A percentile compares a stretch with the other conserved stretches of the same genome.
Conservation (phyloP, 768 basidiomycete genomes). For the Psilocybe subaeruginosa region DNA sequence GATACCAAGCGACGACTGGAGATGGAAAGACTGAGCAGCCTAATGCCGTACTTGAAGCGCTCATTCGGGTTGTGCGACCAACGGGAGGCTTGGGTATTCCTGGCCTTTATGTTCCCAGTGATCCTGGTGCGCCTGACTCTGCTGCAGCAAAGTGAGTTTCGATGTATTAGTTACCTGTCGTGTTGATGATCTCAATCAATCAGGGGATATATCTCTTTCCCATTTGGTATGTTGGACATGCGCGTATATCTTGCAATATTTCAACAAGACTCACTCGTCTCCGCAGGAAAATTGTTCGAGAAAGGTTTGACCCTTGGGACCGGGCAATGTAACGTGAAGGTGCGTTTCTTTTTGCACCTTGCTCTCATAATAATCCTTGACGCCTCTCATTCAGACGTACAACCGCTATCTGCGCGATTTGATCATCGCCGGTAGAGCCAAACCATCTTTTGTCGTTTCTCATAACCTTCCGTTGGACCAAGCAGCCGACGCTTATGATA, state of each 20-base stretch:
- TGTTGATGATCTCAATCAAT: background rate
- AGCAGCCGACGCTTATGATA: constrained; percentile 51
- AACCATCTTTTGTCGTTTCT: constrained; percentile 57
- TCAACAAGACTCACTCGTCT: constrained; percentile 2
- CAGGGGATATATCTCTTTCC: constrained; percentile 55
- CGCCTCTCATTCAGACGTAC: constrained; percentile 37
- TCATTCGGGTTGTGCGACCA: constrained; percentile 54
- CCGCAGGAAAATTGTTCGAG: constrained; percentile 48
- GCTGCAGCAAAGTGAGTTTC: constrained; percentile 49
- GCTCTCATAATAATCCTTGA: background rate
- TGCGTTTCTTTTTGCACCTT: constrained; percentile 13
- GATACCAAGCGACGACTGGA: constrained; percentile 55
- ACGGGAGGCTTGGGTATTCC: constrained; percentile 63
- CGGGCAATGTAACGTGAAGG: constrained; percentile 61
- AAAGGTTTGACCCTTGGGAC: constrained; percentile 57
- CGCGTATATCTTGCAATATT: background rate
- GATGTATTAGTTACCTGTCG: background rate
- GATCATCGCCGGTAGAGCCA: constrained; percentile 55
- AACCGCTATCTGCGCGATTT: constrained; percentile 58
- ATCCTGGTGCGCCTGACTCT: constrained; percentile 58
- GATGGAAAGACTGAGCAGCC: constrained; percentile 62
- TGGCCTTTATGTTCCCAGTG: constrained; percentile 57
- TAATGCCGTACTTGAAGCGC: constrained; percentile 52
- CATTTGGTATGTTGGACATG: constrained; percentile 38
- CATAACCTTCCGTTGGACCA: constrained; percentile 53